A percentile compares a stretch with the other conserved stretches of the same genome.
Conservation (phyloP, 2,329 filamentous ascomycete species). For the Trichophyton schoenleinii region DNA sequence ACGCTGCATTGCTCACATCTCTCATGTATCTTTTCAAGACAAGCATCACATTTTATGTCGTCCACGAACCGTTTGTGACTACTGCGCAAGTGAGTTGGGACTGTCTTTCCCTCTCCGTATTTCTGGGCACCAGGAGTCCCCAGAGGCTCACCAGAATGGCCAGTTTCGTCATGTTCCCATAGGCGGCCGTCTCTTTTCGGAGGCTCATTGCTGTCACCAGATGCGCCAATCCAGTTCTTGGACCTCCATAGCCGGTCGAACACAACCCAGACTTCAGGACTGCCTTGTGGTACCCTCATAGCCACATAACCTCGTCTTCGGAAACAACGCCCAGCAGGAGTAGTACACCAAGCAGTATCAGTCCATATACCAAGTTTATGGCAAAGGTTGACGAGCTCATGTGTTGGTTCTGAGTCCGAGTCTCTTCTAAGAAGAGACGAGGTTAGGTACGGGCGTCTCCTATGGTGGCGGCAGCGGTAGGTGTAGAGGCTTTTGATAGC, state of each 20-base stretch:
- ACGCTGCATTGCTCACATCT: slow-evolving; percentile 50
- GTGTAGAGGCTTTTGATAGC: slow-evolving; percentile 49
- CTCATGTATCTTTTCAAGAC: slow-evolving; percentile 41
- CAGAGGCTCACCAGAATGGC: slow-evolving; percentile 43
- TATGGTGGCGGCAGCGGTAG: slow-evolving; percentile 50
- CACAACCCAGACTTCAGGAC: slow-evolving; percentile 49
- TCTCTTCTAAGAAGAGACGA: slow-evolving; percentile 43
- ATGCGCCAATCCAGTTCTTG: slow-evolving; percentile 44
- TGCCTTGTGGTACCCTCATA: slow-evolving; percentile 42
- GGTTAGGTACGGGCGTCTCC: slow-evolving; percentile 47
- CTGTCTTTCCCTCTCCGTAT: slow-evolving; percentile 41
- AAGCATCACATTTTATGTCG: slow-evolving; percentile 42
- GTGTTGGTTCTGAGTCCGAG: slow-evolving; percentile 48
- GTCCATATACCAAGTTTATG: slow-evolving; percentile 49
- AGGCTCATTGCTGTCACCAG: slow-evolving; percentile 21
- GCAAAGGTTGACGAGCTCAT: slow-evolving; percentile 47
- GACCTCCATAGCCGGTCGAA: slow-evolving; percentile 49
- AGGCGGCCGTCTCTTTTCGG: slow-evolving; percentile 37
- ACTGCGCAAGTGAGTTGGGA: slow-evolving; percentile 41
- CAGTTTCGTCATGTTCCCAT: slow-evolving; percentile 45
- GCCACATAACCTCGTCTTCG: slow-evolving; percentile 45
- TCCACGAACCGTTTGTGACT: slow-evolving; percentile 44
- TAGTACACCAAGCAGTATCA: slow-evolving; percentile 50
- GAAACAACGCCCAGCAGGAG: slow-evolving; percentile 44
- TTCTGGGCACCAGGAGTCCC: slow-evolving; percentile 36